Evolutionary conservation across 164 flowering plant genomes (phyloP).

Genomic region (Berberis vulgaris): DNA sequence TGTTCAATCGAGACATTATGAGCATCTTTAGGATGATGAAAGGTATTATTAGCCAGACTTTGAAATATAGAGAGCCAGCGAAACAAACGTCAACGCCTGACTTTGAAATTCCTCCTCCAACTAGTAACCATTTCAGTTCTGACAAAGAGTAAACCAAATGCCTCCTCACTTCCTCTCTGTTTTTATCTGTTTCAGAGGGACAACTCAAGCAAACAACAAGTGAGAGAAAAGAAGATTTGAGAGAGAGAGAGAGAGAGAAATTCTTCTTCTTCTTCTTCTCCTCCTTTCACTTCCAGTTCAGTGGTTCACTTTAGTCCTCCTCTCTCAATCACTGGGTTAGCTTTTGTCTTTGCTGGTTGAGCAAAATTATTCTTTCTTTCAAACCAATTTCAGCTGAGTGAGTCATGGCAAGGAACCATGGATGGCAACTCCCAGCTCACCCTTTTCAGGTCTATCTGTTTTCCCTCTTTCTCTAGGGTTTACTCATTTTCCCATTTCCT

Average conservation of each 20-base stretch:
- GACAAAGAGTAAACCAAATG: no score
- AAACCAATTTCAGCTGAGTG: not conserved
- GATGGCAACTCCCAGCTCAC: slow-evolving; percentile 94
- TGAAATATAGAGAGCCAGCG: no score
- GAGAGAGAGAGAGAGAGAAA: not conserved
- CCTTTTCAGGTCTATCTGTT: slow-evolving; percentile 55
- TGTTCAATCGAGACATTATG: no score
- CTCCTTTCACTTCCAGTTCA: not conserved
- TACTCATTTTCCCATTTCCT: not conserved
- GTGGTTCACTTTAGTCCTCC: no score
- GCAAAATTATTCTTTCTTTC: not conserved
- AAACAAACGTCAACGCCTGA: no score
- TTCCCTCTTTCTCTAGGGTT: not conserved
- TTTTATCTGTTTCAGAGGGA: no score
- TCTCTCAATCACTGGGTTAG: no score
- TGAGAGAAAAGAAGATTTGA: not conserved
- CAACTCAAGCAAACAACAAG: not conserved
- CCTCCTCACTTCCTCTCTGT: no score
- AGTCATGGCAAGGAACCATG: slow-evolving; percentile 83
- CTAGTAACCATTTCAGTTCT: no score
- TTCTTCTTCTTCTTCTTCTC: not conserved
- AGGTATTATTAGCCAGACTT: no score
- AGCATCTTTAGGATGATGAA: no score
- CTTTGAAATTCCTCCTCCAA: no score
- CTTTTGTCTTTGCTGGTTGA: not conserved